A percentile compares a stretch with the other conserved stretches of the same genome.
phyloP scores from a whole-genome alignment of 164 flowering plant genomes.

The Houttuynia cordata region DNA sequence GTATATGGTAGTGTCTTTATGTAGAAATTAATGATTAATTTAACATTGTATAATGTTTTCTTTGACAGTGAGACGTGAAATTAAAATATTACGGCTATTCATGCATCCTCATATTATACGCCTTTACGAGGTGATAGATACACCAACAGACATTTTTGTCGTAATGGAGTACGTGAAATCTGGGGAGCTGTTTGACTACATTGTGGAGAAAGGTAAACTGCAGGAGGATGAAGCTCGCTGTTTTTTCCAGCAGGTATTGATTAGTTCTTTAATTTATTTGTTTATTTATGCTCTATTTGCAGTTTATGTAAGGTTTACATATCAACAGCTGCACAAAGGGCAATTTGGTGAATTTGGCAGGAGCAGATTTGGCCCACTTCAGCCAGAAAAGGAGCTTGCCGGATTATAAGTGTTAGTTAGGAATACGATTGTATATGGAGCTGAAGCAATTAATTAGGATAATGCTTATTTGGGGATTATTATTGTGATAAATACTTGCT shows the following conservation, averaged over 20 bases:
- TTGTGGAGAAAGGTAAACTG: slow-evolving; percentile 33
- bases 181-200: slow-evolving; percentile 36
- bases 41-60: not conserved
- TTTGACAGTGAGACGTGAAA: slow-evolving; percentile 35
- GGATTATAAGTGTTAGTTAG: too few species aligned
- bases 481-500: too few species aligned
- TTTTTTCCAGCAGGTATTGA: slow-evolving; percentile 31
- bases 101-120: slow-evolving; percentile 37
- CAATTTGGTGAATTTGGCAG: not conserved
- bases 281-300: not conserved
- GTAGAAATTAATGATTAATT: not conserved
- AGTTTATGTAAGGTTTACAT: not conserved
- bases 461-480: too few species aligned
- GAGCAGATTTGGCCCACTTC: too few species aligned
- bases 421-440: too few species aligned
- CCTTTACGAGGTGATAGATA: slow-evolving; percentile 34
- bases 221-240: slow-evolving; percentile 34
- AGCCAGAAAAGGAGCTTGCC: too few species aligned
- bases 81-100: slow-evolving; percentile 27
- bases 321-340: not conserved
- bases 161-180: slow-evolving; percentile 39
- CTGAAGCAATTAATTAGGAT: too few species aligned
- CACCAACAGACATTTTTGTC: slow-evolving; percentile 26
- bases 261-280: not conserved
- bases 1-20: not conserved